Base-by-base conservation (phyloP, 345 rosid species). In the Firmiana major region DNA sequence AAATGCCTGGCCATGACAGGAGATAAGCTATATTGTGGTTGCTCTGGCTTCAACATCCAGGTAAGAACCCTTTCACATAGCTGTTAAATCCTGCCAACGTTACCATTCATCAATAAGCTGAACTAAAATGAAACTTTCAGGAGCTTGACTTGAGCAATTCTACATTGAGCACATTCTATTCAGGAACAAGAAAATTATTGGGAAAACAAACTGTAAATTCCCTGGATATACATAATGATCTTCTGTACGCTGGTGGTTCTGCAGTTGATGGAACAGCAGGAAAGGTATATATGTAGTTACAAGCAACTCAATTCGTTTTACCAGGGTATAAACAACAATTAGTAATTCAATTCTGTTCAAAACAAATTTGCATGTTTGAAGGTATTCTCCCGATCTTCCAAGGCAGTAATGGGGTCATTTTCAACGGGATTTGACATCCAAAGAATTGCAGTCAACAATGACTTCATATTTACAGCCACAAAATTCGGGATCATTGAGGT, bases 21-120 rank as follows among this genome's bases (percentile, higher is more conserved):
- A 49, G 86, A 88, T 58, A 88, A 79, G 78, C 72, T 88, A 17
- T 91, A 88, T 15, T 89, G 92, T 10, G 90, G 92, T 49, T 81
- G 84, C 85, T 86, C 91, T 73, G 89, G 87, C 49, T 88, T 85
- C 76, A 86, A 74, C 60, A 88, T 89, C 74, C 92, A 86, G 90
- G 94, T 90, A 76, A 15, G 34, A n/a, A 42, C 17, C 12, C 16
- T 3, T 24, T 15, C 34, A 21, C n/a, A 42, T 1, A 3, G n/a
- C 24, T 31, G 24, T 17, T 11, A 36, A 21, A 9, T 73, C n/a
- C 10, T 66, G 21, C 10, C 8, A 45, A 26, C 24, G 24, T 1
- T 1, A 22, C 63, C 31, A 58, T 8, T 54, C 7, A 22, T 9
- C 17, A 21, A 34, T 34, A 22, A 36, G 48, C 11, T 22, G 42